A percentile compares a stretch with the other conserved stretches of the same genome.
phyloP scores from a whole-genome alignment of 2,329 filamentous ascomycete genomes.

The Clarireedia paspali region DNA sequence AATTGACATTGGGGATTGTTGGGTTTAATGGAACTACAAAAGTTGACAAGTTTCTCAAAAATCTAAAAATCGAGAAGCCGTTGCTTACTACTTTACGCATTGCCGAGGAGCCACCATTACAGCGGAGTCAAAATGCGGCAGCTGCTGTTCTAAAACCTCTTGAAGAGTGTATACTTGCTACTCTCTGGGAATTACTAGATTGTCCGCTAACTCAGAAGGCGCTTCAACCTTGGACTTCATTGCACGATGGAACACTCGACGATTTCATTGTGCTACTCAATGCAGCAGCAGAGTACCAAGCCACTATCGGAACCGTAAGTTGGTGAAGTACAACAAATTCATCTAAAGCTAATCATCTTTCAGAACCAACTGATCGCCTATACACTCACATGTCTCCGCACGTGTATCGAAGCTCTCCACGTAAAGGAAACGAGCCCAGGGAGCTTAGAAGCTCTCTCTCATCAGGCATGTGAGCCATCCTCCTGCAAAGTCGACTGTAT shows the following conservation, averaged over 20 bases:
- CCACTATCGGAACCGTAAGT: conserved; percentile 1
- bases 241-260: background rate
- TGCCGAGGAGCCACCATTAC: background rate
- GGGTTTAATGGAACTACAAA: background rate
- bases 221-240: background rate
- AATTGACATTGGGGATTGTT: background rate
- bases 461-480: background rate
- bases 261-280: background rate
- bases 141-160: conserved; percentile 5
- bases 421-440: background rate
- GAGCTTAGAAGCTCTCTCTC: background rate
- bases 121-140: background rate
- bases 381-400: conserved; percentile 17
- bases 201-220: background rate
- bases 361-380: conserved; percentile 19
- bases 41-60: background rate
- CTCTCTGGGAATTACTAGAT: conserved; percentile 6
- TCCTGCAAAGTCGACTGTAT: conserved; percentile 14
- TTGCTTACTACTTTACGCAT: background rate
- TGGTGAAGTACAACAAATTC: no score
- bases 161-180: conserved; percentile 6
- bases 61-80: background rate
- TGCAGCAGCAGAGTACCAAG: conserved; percentile 4
- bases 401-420: conserved; percentile 13
- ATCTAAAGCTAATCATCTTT: background rate